Evolutionary conservation across 192 early-diverging fungal species (phyloP), one percentile per base, ranked within the genome.

Genomic region (Blastocladiella britannica): DNA sequence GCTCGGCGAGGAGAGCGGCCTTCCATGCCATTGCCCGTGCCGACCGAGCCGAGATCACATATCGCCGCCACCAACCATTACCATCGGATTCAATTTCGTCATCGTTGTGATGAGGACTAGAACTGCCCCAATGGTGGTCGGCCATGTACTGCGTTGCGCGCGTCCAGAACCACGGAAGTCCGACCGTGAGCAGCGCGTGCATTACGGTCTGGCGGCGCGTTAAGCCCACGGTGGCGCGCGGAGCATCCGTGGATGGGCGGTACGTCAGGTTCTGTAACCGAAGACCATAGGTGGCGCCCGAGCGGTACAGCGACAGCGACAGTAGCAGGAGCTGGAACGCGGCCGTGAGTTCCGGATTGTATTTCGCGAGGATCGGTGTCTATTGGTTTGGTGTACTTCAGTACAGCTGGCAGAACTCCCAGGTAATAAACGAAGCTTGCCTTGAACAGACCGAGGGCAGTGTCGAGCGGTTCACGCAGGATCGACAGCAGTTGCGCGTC

Each of bases 251-350:
- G 37, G 37, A 20, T 6, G 37, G 15, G 37, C 15, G 15, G 60
- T 88, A 93, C 30, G 72, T 76, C 26, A 93, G 68, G 64, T 93
- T 93, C 61, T 91, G 86, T 60, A 93, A 71, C 57, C 79, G 75
- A 5, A 82, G 73, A 15, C 88, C 88, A 62, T 91, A 90, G 5
- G 85, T 81, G 3, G 89, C 84, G 0, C 80, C 78, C 57, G 74
- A 63, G 51, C 80, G 74, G 58, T 81, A 87, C 26, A 85, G 74
- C 2, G 86, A 84, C 28, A 89, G 73, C 61, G 77, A 74, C 65
- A 79, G 86, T 59, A 93, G 67, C 29, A 84, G 54, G 28, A 83
- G 67, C 29, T 80, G 72, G 55, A 93, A 65, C 7, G 78, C 56
- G 6, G 79, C 71, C 26, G 79, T 67, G 43, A 93, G 60, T 62